Base-by-base conservation (phyloP, 2,329 filamentous ascomycete genomes). In the Beauveria bassiana region DNA sequence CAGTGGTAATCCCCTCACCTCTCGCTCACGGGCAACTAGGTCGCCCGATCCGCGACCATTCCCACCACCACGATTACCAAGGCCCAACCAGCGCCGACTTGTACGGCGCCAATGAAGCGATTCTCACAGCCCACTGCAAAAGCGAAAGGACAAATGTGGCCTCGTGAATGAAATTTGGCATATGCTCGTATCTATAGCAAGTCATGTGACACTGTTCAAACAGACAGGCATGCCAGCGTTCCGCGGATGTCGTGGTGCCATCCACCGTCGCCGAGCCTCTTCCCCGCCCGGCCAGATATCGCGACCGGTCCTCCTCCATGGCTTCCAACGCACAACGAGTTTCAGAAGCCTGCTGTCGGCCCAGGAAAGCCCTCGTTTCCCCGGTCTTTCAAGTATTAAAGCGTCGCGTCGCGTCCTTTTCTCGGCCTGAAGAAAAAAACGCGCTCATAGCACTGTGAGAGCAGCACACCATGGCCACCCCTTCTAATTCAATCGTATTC, bases 281-380 rank as follows among this genome's bases (percentile, higher is more conserved):
- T 40, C 55, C 31, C 59, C 59, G 49, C 59, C 42, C 20, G 50
- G 50, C 59, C 59, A 61, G 40, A 54, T 49, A 55, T 61, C 59
- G 50, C 31, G 50, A 31, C 59, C 59, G 54, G 14, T 5, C 42
- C 26, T 40, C 28, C 4, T 26, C n/a, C 18, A 42, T 7, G 12
- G 9, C 31, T 8, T 50, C 14, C 52, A 14, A 24, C 28, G 45
- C 55, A n/a, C 55, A 24, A 16, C 40, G 49, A 40, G 45, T 58
- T 47, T 49, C 55, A 49, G 46, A 28, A 22, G n/a, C 38, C 16
- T 26, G 3, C 14, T 16, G 8, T 26, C 5, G 4, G 26, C 38
- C 52, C 34, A 43, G 5, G 16, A n/a, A 16, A 42, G 8, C 22
- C 16, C 16, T 43, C 2, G 14, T 10, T 18, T 18, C 6, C 34